Conservation (phyloP, 2,329 filamentous ascomycete genomes). For the Scedosporium apiospermum region DNA sequence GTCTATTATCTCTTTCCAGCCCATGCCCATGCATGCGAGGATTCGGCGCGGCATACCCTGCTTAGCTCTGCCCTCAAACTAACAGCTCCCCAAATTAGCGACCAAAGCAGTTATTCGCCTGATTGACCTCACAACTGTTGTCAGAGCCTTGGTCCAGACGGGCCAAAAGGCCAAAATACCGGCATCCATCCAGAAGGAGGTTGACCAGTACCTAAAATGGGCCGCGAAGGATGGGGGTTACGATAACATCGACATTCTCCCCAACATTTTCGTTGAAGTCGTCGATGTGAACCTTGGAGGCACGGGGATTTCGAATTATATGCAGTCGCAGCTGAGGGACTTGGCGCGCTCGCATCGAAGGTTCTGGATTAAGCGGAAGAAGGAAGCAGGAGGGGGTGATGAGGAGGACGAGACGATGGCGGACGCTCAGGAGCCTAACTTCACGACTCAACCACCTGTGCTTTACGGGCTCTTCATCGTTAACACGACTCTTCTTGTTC, state of each 20-base stretch:
- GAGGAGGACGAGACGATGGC: constrained; percentile 6
- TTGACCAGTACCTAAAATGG: constrained; percentile 28
- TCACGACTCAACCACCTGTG: constrained; percentile 21
- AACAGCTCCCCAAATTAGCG: constrained; percentile 17
- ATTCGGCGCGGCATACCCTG: too few relatives aligned
- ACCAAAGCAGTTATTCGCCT: constrained; percentile 27
- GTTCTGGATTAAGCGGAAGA: constrained; percentile 18
- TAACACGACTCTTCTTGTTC: constrained; percentile 26
- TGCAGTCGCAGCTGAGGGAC: constrained; percentile 24
- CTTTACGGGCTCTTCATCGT: constrained; percentile 34
- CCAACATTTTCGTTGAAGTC: constrained; percentile 28
- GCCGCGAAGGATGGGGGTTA: constrained; percentile 31
- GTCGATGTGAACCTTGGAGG: constrained; percentile 21
- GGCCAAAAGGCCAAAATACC: constrained; percentile 22
- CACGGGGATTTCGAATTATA: constrained; percentile 21
- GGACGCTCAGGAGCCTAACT: not conserved
- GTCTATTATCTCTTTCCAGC: too few relatives aligned
- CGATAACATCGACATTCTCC: constrained; percentile 21
- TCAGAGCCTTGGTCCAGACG: constrained; percentile 25
- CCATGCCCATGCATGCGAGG: not conserved
- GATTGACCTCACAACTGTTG: constrained; percentile 27
- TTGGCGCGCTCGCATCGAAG: constrained; percentile 25
- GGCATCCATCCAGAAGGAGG: constrained; percentile 21
- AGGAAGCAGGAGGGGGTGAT: not conserved
- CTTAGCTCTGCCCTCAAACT: too few relatives aligned